Percentiles rank a stretch among this genome's conserved stretches.
Conservation (phyloP, 2,329 filamentous ascomycete species). For the Pseudogymnoascus sp. region DNA sequence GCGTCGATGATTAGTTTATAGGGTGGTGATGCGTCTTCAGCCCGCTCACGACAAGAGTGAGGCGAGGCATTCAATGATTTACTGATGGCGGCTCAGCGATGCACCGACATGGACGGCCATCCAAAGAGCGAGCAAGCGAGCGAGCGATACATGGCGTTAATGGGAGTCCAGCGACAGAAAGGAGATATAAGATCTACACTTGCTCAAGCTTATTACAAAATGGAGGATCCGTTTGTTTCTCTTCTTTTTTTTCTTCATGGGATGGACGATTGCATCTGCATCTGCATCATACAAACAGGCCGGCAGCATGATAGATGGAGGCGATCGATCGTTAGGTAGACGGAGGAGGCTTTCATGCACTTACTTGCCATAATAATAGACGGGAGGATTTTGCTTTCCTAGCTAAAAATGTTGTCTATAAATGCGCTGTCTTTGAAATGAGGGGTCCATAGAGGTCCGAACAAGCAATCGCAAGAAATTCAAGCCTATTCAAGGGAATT, state of each 20-base stretch:
- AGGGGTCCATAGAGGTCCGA: background rate
- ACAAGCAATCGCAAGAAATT: background rate
- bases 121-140: background rate
- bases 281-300: background rate
- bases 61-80: background rate
- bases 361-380: background rate
- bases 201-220: background rate
- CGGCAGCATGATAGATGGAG: background rate
- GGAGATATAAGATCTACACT: background rate
- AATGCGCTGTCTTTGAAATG: background rate
- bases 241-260: background rate
- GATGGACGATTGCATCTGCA: background rate
- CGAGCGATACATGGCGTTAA: background rate
- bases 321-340: background rate
- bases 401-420: conserved; percentile 1
- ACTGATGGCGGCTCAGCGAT: background rate
- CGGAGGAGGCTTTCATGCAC: background rate
- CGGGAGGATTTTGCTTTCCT: background rate
- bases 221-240: background rate
- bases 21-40: background rate
- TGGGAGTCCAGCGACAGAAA: background rate
- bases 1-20: background rate
- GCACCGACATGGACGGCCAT: background rate
- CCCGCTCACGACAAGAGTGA: background rate
- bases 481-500: background rate